A percentile compares a stretch with the other conserved stretches of the same genome.
phyloP scores from a whole-genome alignment of 164 flowering plant species.

The Paratinospora sagittata region DNA sequence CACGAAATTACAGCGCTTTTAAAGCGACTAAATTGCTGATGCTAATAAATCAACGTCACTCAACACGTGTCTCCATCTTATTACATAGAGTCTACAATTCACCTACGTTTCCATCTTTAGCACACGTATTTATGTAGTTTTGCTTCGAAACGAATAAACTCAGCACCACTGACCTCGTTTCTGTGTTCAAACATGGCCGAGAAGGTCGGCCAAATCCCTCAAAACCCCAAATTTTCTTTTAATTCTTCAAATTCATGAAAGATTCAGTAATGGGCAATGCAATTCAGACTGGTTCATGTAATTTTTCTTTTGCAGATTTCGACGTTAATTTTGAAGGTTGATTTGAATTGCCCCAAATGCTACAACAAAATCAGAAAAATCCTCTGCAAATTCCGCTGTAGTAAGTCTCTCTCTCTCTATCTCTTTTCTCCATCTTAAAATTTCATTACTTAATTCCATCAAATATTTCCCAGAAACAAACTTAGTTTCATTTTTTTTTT shows the following conservation, averaged over 20 bases:
- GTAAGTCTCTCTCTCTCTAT: conserved; percentile 4
- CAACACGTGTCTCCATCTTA: neutral
- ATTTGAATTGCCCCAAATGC: conserved; percentile 14
- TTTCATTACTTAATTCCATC: neutral
- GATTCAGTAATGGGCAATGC: neutral
- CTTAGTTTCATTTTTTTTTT: conserved; percentile 1
- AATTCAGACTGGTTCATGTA: too few relatives aligned
- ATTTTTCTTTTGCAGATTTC: conserved; percentile 9
- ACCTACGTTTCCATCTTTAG: too few relatives aligned
- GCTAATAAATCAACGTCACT: neutral
- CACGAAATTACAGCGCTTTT: too few relatives aligned
- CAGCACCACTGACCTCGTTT: neutral
- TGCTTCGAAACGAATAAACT: too few relatives aligned
- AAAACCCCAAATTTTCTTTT: neutral
- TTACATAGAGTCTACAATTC: neutral
- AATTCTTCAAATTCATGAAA: neutral
- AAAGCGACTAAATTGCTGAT: too few relatives aligned
- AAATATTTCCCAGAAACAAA: too few relatives aligned
- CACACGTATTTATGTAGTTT: too few relatives aligned
- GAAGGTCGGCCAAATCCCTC: neutral
- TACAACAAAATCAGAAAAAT: conserved; percentile 15
- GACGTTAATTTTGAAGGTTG: conserved; percentile 13
- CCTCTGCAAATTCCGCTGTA: conserved; percentile 4
- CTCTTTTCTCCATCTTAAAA: neutral
- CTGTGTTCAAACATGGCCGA: neutral